Percentiles rank a stretch among this genome's conserved stretches.
phyloP scores from a whole-genome alignment of 1,139 yeast genomes.

The Geotrichum citri-aurantii region DNA sequence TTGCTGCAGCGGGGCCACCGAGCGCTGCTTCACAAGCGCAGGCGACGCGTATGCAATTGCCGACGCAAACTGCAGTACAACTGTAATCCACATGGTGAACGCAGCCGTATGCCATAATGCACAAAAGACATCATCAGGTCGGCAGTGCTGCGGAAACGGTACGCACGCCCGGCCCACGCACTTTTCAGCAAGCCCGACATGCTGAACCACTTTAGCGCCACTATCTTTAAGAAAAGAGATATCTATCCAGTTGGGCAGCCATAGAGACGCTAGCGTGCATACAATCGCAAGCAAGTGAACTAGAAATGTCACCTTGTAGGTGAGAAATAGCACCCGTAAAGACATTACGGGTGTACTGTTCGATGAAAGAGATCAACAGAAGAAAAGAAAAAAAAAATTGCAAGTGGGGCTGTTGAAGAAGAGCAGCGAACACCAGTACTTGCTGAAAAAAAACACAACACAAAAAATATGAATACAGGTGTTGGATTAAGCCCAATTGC shows the following conservation, averaged over 20 bases:
- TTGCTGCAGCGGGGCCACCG: neutral
- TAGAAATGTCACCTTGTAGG: slow-evolving; percentile 12
- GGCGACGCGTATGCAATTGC: slow-evolving; percentile 19
- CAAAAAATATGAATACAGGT: too few relatives aligned
- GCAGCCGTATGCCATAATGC: slow-evolving; percentile 25
- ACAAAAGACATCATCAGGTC: slow-evolving; percentile 19
- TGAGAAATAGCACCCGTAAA: slow-evolving; percentile 7
- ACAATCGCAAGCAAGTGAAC: slow-evolving; percentile 5
- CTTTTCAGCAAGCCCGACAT: slow-evolving; percentile 9
- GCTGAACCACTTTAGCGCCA: neutral
- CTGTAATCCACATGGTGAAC: slow-evolving; percentile 25
- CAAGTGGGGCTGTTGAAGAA: neutral
- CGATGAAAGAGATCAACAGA: neutral
- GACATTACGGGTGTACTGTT: slow-evolving; percentile 6
- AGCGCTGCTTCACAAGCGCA: neutral
- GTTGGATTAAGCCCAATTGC: neutral
- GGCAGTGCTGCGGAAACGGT: slow-evolving; percentile 7
- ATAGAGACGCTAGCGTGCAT: slow-evolving; percentile 7
- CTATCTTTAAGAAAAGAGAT: neutral
- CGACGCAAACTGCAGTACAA: slow-evolving; percentile 24
- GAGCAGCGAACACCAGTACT: neutral
- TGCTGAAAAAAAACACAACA: too few relatives aligned
- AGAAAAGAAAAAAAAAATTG: neutral
- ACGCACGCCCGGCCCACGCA: slow-evolving; percentile 1
- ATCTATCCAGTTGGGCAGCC: slow-evolving; percentile 13